phyloP scores from a whole-genome alignment of 768 basidiomycete genomes.

The Dentipellis sp. region DNA sequence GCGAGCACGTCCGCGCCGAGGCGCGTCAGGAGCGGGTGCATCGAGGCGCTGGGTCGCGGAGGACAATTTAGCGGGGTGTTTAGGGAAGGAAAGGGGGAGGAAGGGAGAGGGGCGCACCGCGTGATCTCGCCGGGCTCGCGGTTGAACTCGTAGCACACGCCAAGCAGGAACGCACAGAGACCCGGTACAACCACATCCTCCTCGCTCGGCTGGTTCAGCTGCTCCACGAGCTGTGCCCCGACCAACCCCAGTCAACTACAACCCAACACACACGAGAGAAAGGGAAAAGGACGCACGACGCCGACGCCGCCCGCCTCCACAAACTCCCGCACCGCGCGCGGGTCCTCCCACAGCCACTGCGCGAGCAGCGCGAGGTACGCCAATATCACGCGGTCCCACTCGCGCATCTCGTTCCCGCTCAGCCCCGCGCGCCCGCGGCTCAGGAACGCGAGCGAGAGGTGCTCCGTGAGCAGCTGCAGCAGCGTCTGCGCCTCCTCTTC shows the following conservation, averaged over 20 bases:
- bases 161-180: conserved; percentile 84
- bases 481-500: conserved; percentile 66
- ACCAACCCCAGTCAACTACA: not conserved
- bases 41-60: conserved; percentile 48
- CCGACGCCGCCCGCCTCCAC: conserved; percentile 85
- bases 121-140: conserved; percentile 92
- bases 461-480: conserved; percentile 81
- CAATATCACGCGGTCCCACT: conserved; percentile 87
- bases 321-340: conserved; percentile 79
- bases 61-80: not conserved
- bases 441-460: conserved; percentile 79
- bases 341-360: conserved; percentile 98
- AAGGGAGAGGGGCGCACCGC: conserved; percentile 40
- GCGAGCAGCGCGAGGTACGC: conserved; percentile 76
- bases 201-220: conserved; percentile 85
- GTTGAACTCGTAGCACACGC: conserved; percentile 94
- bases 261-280: conserved; percentile 1
- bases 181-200: conserved; percentile 83
- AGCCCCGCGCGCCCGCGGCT: conserved; percentile 61
- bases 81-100: not conserved
- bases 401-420: conserved; percentile 63
- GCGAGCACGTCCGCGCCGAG: conserved; percentile 86
- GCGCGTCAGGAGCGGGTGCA: conserved; percentile 83
- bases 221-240: conserved; percentile 72
- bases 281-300: conserved; percentile 49